phyloP scores from a whole-genome alignment of 805 yeast genomes.

The Tetrapisispora phaffii region DNA sequence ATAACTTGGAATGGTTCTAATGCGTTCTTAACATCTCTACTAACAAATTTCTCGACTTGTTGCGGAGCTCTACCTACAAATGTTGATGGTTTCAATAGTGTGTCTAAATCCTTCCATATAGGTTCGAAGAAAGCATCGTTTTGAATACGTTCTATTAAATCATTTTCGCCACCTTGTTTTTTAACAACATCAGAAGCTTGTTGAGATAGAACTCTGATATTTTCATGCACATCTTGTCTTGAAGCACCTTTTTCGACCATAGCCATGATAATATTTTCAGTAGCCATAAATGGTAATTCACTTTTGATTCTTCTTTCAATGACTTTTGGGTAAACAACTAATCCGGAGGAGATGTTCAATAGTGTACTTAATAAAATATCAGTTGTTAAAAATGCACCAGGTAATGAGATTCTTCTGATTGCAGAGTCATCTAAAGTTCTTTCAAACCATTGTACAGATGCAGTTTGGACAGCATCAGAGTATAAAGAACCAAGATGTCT shows the following conservation, averaged over 20 bases:
- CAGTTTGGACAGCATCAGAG: conserved; percentile 91
- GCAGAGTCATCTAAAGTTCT: conserved; percentile 98
- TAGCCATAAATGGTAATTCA: conserved; percentile 98
- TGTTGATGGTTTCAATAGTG: conserved; percentile 79
- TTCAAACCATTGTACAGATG: conserved; percentile 98
- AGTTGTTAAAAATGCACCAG: conserved; percentile 92
- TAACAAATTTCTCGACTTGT: conserved; percentile 89
- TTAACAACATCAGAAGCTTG: conserved; percentile 96
- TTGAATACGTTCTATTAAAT: conserved; percentile 79
- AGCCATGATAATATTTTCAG: conserved; percentile 98
- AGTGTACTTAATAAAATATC: conserved; percentile 86
- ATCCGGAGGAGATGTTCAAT: conserved; percentile 85
- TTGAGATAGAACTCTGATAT: conserved; percentile 91
- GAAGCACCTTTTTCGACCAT: conserved; percentile 98
- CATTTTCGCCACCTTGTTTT: conserved; percentile 98
- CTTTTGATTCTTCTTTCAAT: conserved; percentile 91
- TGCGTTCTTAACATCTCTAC: conserved; percentile 75
- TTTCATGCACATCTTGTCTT: conserved; percentile 97
- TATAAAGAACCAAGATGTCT: conserved; percentile 89
- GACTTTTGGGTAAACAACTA: conserved; percentile 97
- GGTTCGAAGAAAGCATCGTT: conserved; percentile 77
- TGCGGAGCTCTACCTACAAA: conserved; percentile 98
- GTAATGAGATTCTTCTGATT: conserved; percentile 90
- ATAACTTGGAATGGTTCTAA: conserved; percentile 52
- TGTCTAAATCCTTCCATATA: conserved; percentile 73